Base-by-base conservation (phyloP, 306 rosid genomes). In the Geum urbanum region DNA sequence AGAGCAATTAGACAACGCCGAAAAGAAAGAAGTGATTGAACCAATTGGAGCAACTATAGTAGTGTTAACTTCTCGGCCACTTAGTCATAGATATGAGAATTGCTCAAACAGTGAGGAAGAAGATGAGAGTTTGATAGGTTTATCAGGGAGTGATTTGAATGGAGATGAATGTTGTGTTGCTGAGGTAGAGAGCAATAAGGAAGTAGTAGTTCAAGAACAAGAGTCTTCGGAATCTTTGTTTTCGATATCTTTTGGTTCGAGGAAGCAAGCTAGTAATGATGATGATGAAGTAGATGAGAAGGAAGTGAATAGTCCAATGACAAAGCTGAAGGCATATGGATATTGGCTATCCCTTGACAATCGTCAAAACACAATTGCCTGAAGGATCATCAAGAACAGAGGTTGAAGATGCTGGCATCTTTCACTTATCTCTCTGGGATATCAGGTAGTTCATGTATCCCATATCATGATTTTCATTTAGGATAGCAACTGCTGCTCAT, bases 221-320 rank as follows among this genome's bases (percentile, higher is more conserved):
- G 92, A 86, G 66, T 80, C 91, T 74, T 89, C 98, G 4, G 98
- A 86, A 13, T 87, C 98, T 4, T 72, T 92, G 75, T 92, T 92
- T 77, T 92, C 96, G 43, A 52, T 92, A 60, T 86, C 91, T 9
- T 60, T 77, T 40, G 84, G 64, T 67, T 83, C 87, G 8, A 80
- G 85, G 74, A 82, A 69, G 70, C 84, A 54, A 44, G 67, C 63
- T 46, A 79, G 74, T 54, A 27, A 27, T 27, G 32, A 27, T 27
- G 73, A 79, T 66, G 72, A 60, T 62, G 86, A 86, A 65, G 76
- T 67, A 6, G 86, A 49, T 2, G 88, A 87, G 57, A 79, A 79
- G 35, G 94, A 91, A 83, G 96, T 87, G 7, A 72, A 75, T 39
- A 85, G 97, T 79, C 57, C 72, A 68, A 77, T 71, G 77, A 60